Conservation (phyloP, 495 filamentous ascomycete genomes). For the Letharia lupina region DNA sequence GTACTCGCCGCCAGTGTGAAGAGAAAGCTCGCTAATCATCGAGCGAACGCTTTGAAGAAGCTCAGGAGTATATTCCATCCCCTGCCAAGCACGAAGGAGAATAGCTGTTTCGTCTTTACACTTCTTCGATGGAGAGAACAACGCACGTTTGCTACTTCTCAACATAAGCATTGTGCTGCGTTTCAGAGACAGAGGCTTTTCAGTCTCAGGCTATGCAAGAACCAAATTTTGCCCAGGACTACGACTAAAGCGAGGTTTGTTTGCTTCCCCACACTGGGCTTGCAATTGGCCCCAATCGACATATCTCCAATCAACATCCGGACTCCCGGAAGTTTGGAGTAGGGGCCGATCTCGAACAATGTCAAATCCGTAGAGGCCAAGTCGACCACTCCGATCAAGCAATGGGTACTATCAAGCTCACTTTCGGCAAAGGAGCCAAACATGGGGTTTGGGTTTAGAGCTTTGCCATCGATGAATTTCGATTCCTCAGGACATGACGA, state of each 20-base stretch:
- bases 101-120: neutral
- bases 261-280: neutral
- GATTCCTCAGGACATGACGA: neutral
- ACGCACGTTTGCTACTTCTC: neutral
- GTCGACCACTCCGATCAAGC: slow-evolving; percentile 43
- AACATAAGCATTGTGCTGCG: neutral
- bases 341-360: neutral
- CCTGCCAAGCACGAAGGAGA: slow-evolving; percentile 21
- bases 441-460: slow-evolving; percentile 31
- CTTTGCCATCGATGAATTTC: slow-evolving; percentile 1
- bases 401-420: slow-evolving; percentile 38
- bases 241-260: neutral
- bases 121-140: neutral
- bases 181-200: neutral
- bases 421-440: slow-evolving; percentile 42
- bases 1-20: slow-evolving; percentile 67
- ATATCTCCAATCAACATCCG: neutral
- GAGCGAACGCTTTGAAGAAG: slow-evolving; percentile 63
- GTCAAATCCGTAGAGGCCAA: neutral
- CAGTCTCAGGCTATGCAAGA: neutral
- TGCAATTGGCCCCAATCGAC: neutral
- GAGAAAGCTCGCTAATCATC: slow-evolving; percentile 60
- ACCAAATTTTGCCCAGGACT: neutral
- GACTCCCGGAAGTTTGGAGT: neutral
- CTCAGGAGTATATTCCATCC: slow-evolving; percentile 50